phyloP scores from a whole-genome alignment of 139 green algal genomes.

The Chlamydomonas eustigma region DNA sequence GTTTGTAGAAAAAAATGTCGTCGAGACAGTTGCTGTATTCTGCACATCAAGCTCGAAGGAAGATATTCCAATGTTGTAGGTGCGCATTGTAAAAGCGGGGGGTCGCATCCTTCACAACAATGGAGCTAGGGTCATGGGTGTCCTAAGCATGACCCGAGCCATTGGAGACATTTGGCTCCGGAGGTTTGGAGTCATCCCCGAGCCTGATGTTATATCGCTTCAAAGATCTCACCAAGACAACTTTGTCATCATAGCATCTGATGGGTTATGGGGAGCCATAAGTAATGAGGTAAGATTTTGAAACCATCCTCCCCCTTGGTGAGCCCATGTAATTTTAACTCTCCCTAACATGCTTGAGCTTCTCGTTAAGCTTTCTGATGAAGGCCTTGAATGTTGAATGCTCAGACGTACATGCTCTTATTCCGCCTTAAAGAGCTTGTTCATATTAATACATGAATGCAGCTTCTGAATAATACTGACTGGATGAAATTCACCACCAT shows the following conservation, averaged over 20 bases:
- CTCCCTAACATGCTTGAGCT: no score
- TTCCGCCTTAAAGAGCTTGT: no score
- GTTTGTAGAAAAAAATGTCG: slow-evolving; percentile 54
- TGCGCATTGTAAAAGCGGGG: not conserved
- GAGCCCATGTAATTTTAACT: no score
- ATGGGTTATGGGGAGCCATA: slow-evolving; percentile 88
- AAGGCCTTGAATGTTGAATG: no score
- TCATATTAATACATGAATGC: no score
- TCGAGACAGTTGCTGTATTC: slow-evolving; percentile 47
- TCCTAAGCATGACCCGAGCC: slow-evolving; percentile 62
- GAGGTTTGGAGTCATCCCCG: slow-evolving; percentile 36
- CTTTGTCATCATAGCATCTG: slow-evolving; percentile 85
- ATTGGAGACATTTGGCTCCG: slow-evolving; percentile 54
- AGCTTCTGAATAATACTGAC: no score
- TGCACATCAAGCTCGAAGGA: no score
- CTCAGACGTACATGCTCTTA: no score
- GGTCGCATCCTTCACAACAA: not conserved
- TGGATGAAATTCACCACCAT: no score
- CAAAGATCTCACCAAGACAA: slow-evolving; percentile 39
- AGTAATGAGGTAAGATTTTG: slow-evolving; percentile 11
- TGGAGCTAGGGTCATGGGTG: slow-evolving; percentile 38
- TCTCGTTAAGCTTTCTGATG: no score
- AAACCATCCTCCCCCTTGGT: no score
- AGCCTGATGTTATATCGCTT: slow-evolving; percentile 35
- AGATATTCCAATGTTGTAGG: slow-evolving; percentile 5